Conservation (phyloP, 2,329 filamentous ascomycete genomes). For the Cercospora sesami region DNA sequence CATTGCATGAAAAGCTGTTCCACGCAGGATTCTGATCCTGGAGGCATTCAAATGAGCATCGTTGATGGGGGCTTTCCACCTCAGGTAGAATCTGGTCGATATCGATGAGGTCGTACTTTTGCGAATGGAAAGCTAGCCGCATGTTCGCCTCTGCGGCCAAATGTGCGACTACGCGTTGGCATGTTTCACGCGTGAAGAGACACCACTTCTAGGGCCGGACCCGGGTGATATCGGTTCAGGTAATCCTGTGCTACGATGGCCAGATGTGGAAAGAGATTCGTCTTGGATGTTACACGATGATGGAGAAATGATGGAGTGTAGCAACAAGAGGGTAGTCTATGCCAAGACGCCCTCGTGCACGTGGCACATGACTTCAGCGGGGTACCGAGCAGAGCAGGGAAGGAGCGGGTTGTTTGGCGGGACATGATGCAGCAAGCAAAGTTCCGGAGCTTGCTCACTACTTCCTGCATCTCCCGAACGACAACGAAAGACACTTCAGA, state of each 20-base stretch:
- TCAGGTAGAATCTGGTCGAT: no score
- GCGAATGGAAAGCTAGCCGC: no score
- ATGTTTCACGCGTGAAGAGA: no score
- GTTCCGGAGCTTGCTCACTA: not conserved
- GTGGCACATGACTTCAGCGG: constrained; percentile 2
- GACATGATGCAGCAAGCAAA: constrained; percentile 3
- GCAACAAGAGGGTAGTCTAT: not conserved
- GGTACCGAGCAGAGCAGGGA: not conserved
- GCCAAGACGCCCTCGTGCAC: not conserved
- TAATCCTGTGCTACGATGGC: not conserved
- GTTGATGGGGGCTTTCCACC: no score
- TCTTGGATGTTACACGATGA: not conserved
- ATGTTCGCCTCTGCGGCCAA: no score
- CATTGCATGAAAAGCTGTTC: no score
- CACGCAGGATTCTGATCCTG: no score
- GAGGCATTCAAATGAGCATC: no score
- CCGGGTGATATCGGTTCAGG: not conserved
- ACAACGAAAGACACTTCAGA: not conserved
- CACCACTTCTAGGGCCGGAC: no score
- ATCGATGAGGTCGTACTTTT: no score
- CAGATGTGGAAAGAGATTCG: no score
- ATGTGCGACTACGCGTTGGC: not conserved
- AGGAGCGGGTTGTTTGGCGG: not conserved
- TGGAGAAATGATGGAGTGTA: not conserved
- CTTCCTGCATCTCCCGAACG: not conserved